These are phyloP conservation scores for Gracilaria caudata DNA, from an alignment of 23 red algal genomes.

Conservation along the genomic window DNA sequence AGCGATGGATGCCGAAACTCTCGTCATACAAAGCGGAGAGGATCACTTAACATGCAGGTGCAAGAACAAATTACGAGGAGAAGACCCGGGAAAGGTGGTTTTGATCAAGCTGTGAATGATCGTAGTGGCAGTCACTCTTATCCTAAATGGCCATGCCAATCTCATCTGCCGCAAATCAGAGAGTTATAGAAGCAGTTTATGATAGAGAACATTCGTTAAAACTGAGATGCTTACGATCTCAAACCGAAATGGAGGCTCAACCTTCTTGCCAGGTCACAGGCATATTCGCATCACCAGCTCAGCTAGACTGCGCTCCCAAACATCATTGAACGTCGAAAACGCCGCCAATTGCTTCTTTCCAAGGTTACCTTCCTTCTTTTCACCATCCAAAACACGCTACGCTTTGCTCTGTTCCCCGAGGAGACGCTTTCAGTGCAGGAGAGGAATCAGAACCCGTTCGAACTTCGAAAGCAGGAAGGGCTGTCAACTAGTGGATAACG, in stretches of 20 bases:
- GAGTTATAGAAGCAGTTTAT: neutral
- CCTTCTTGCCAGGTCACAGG: too few species aligned
- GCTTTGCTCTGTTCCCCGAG: conserved; percentile 40
- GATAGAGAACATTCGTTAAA: neutral
- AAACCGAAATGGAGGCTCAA: too few species aligned
- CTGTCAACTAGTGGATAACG: too few species aligned
- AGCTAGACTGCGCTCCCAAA: too few species aligned
- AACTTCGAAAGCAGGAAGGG: too few species aligned
- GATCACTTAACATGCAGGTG: neutral
- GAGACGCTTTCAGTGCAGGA: conserved; percentile 41
- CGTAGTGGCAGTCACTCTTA: conserved; percentile 15
- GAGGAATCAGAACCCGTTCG: conserved; percentile 43
- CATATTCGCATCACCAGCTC: too few species aligned
- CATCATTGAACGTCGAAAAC: neutral
- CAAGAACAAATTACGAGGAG: conserved; percentile 10
- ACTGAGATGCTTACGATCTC: too few species aligned
- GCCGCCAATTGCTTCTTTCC: neutral
- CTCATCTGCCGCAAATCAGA: neutral
- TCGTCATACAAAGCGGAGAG: conserved; percentile 1
- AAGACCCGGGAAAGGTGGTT: neutral
- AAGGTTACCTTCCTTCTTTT: conserved; percentile 27
- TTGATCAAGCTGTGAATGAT: neutral
- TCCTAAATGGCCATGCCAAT: neutral
- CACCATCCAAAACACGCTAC: neutral
- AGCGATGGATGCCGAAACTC: neutral